These are phyloP conservation scores for Phylloporus rhodoxanthus DNA, from an alignment of 768 basidiomycete species.

Conservation along the genomic window DNA sequence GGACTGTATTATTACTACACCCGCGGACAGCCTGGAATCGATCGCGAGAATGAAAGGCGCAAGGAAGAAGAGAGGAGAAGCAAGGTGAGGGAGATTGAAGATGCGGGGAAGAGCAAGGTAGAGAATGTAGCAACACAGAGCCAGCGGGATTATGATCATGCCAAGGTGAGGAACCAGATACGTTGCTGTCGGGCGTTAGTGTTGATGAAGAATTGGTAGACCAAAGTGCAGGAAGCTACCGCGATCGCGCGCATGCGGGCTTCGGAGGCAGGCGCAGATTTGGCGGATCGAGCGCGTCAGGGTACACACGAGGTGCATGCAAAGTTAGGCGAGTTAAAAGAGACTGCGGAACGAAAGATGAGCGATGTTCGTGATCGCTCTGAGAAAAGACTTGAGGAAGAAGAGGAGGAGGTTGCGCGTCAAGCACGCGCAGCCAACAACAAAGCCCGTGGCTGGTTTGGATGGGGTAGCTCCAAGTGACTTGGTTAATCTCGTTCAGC, in stretches of 20 bases:
- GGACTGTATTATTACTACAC: slow-evolving; percentile 36
- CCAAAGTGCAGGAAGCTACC: slow-evolving; percentile 17
- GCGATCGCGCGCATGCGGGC: slow-evolving; percentile 14
- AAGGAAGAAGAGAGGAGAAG: slow-evolving; percentile 31
- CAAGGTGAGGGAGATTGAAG: slow-evolving; percentile 24
- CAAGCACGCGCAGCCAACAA: slow-evolving; percentile 21
- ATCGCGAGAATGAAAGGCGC: slow-evolving; percentile 21
- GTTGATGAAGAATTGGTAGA: slow-evolving; percentile 2
- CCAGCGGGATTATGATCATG: slow-evolving; percentile 29
- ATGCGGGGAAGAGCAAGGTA: slow-evolving; percentile 28
- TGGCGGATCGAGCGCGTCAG: slow-evolving; percentile 23
- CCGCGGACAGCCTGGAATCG: slow-evolving; percentile 15
- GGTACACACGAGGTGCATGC: slow-evolving; percentile 21
- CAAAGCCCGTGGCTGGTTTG: slow-evolving; percentile 34
- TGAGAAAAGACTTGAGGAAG: slow-evolving; percentile 26
- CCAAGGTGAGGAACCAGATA: slow-evolving; percentile 27
- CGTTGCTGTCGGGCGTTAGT: background rate
- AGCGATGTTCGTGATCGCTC: slow-evolving; percentile 21
- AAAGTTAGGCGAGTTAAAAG: slow-evolving; percentile 22
- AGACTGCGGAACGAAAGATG: slow-evolving; percentile 22
- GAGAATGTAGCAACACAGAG: slow-evolving; percentile 28
- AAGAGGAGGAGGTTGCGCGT: slow-evolving; percentile 23
- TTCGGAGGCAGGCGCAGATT: slow-evolving; percentile 20
- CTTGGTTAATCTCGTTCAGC: background rate
- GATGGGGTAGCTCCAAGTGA: slow-evolving; percentile 34